Base-by-base conservation (phyloP, 208 protist species). In the Leishmania mexicana region DNA sequence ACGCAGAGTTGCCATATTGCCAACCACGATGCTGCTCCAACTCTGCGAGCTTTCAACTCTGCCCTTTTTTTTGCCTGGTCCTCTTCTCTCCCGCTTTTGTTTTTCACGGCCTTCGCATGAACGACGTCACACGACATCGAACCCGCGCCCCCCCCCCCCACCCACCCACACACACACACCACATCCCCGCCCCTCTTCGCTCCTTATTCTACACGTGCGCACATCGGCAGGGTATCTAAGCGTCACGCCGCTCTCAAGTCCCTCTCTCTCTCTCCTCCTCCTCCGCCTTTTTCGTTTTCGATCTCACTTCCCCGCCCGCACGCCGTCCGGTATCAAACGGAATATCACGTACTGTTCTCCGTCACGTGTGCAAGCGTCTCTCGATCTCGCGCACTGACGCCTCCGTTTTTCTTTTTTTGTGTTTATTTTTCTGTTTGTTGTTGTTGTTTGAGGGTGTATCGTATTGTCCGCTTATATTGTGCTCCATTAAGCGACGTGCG, bases 401-500 rank as follows among this genome's bases (percentile, higher is more conserved):
- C 24, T 45, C 38, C 6, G 3, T 17, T 47, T 3, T 28, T 28
- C 6, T 19, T 21, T 15, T 40, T n/a, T 70, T 21, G 1, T 45
- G 17, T 35, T 35, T 8, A 3, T 5, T 0, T 54, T 17, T 75
- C 47, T 58, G 28, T 35, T 24, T 35, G 42, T 38, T 58, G 31
- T 19, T 54, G 0, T 45, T 17, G 11, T 19, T n/a, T 35, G 47
- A 35, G 47, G 47, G 13, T 7, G 40, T 40, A n/a, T n/a, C 49
- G 47, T 5, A 31, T 45, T 60, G 72, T 17, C 58, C 51, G 72
- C 72, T 60, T 76, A 76, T 42, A 13, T 60, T 76, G 72, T 76
- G 72, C 72, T 76, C 49, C 72, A 1, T 38, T 76, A 76, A 60
- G 72, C 51, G 72, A n/a, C 72, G 58, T 10, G 10, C n/a, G 72